These are phyloP conservation scores for Trichoderma sp. DNA, from an alignment of 2,329 filamentous ascomycete genomes.

Conservation along the genomic window DNA sequence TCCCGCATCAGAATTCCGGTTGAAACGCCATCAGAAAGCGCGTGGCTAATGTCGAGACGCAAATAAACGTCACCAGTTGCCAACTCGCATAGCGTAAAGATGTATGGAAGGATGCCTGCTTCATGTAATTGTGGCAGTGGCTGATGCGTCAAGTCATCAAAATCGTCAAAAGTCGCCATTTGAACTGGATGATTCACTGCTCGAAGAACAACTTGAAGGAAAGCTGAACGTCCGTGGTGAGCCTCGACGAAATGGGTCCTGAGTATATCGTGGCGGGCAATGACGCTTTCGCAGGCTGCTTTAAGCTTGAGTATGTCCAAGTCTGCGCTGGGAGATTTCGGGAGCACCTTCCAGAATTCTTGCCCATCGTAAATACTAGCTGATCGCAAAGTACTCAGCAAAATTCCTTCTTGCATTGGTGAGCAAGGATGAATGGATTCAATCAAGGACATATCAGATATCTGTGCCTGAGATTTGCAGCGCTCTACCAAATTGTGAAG, in stretches of 20 bases:
- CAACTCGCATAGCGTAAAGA: neutral
- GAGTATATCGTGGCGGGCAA: neutral
- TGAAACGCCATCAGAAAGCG: neutral
- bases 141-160: neutral
- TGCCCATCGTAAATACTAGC: neutral
- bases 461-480: neutral
- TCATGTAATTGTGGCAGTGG: neutral
- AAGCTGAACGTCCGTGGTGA: neutral
- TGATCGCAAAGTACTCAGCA: neutral
- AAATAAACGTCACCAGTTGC: neutral
- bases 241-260: neutral
- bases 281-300: neutral
- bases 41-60: neutral
- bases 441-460: neutral
- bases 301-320: neutral
- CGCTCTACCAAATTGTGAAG: neutral
- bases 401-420: neutral
- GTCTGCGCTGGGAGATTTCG: neutral
- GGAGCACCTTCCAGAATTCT: neutral
- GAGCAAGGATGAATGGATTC: neutral
- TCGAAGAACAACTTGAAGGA: neutral
- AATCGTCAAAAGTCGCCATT: neutral
- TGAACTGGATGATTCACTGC: neutral
- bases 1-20: neutral
- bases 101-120: neutral